phyloP scores from a whole-genome alignment of 169 alveolate species.

The Perkinsus chesapeaki region DNA sequence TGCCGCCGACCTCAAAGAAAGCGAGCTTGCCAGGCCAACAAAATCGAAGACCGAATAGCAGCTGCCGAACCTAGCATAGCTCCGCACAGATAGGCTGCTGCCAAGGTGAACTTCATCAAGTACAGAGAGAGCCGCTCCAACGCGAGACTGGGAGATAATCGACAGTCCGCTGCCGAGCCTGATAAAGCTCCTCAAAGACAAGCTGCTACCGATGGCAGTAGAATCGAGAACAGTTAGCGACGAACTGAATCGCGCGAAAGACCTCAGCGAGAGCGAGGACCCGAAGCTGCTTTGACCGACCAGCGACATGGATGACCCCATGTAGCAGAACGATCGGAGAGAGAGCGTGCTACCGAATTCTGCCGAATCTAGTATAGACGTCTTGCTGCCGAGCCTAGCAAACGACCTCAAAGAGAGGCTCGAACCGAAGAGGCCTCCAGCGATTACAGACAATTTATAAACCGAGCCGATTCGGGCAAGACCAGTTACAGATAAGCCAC shows the following conservation, averaged over 20 bases:
- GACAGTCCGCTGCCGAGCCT: not conserved
- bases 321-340: not conserved
- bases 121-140: not conserved
- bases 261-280: not conserved
- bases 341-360: not conserved
- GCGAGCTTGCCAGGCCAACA: not conserved
- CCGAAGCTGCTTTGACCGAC: not conserved
- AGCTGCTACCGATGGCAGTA: not conserved
- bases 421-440: not conserved
- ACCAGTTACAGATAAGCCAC: constrained; percentile 3
- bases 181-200: not conserved
- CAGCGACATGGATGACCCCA: not conserved
- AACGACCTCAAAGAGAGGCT: not conserved
- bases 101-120: constrained; percentile 10
- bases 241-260: not conserved
- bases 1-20: not conserved
- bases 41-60: constrained; percentile 9
- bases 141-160: not conserved
- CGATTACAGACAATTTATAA: not conserved
- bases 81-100: not conserved
- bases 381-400: constrained; percentile 13
- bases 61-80: constrained; percentile 10
- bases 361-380: not conserved
- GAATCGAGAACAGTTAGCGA: not conserved
- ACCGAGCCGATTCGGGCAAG: constrained; percentile 8